phyloP scores from a whole-genome alignment of 2,329 filamentous ascomycete genomes.

The Fusarium graminum region DNA sequence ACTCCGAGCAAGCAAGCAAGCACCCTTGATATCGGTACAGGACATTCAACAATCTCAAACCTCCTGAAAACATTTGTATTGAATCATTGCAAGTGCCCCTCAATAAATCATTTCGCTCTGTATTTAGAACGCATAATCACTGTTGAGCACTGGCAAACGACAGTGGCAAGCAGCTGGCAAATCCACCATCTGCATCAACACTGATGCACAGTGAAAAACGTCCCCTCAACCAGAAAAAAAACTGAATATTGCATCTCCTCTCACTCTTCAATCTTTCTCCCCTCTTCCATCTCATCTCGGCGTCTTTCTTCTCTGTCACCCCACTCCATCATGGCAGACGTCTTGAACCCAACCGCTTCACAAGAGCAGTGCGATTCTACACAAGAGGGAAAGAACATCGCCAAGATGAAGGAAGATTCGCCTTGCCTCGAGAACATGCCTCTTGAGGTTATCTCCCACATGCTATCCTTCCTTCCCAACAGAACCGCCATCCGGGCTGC shows the following conservation, averaged over 20 bases:
- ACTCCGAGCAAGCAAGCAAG: background rate
- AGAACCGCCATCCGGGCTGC: background rate
- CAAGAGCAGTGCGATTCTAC: background rate
- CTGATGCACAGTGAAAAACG: background rate
- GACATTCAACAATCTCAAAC: background rate
- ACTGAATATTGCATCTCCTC: background rate
- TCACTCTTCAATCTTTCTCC: background rate
- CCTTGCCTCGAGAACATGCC: background rate
- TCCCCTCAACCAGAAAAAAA: background rate
- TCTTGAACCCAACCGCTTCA: background rate
- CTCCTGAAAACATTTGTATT: background rate
- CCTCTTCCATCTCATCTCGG: background rate
- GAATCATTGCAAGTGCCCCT: background rate
- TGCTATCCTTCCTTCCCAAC: constrained; percentile 15
- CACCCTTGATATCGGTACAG: background rate
- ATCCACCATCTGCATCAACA: background rate
- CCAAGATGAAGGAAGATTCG: background rate
- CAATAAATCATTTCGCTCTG: background rate
- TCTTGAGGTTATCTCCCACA: constrained; percentile 11
- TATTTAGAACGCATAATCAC: background rate
- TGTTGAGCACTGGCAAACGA: background rate
- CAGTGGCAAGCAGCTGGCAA: background rate
- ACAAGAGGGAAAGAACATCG: background rate
- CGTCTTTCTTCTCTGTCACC: background rate
- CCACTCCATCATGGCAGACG: constrained; percentile 5